A percentile compares a stretch with the other conserved stretches of the same genome.
These are phyloP conservation scores for Euphorbia celastroides DNA, from an alignment of 441 rosid species.

Conservation along the genomic window DNA sequence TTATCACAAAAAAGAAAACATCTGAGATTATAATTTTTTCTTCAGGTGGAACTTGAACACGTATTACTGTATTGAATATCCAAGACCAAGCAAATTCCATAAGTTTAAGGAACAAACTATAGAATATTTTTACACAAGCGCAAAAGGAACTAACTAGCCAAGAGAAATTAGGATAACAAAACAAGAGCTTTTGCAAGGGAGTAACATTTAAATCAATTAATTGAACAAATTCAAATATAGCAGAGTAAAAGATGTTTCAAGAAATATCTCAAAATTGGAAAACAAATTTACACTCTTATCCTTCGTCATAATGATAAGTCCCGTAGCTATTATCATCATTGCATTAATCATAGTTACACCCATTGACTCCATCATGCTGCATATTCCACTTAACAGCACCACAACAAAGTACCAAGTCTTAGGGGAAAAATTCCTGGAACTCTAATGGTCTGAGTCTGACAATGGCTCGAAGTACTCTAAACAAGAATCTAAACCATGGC, in stretches of 20 bases:
- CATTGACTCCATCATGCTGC: background rate
- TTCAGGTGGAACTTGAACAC: constrained; percentile 2
- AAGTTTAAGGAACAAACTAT: background rate
- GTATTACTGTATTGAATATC: background rate
- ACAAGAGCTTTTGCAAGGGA: background rate
- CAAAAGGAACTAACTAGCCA: background rate
- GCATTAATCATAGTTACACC: background rate
- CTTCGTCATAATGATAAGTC: background rate
- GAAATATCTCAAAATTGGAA: no score
- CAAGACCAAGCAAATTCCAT: background rate
- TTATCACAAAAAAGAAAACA: background rate
- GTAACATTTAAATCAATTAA: background rate
- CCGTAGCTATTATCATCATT: background rate
- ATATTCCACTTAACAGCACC: background rate
- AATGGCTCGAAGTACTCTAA: background rate
- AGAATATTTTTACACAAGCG: background rate
- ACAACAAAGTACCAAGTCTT: background rate
- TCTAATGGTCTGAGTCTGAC: background rate
- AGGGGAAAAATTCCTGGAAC: background rate
- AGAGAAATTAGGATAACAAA: background rate
- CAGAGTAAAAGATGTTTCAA: no score
- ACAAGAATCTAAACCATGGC: no score
- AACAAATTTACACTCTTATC: no score
- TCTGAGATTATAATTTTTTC: background rate
- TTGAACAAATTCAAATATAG: background rate